phyloP scores from a whole-genome alignment of 352 stramenopile species.

The Pythium grandisporangium region DNA sequence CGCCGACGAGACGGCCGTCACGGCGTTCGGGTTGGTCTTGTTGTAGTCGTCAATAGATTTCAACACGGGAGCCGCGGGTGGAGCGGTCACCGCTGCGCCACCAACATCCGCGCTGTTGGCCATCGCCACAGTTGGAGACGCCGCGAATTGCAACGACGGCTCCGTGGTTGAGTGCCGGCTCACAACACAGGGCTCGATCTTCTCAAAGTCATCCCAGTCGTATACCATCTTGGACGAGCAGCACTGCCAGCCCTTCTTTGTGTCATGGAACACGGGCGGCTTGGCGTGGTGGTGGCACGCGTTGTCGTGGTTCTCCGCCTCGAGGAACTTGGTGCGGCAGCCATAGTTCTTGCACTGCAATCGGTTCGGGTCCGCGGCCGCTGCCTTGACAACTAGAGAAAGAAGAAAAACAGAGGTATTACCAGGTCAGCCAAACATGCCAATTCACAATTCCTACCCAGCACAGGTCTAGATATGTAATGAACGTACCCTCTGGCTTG shows the following conservation, averaged over 20 bases:
- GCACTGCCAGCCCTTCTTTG: constrained; percentile 88
- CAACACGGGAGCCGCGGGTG: constrained; percentile 31
- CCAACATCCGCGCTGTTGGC: constrained; percentile 24
- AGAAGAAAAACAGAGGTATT: constrained; percentile 4
- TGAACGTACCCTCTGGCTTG: constrained; percentile 3
- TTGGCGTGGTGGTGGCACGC: constrained; percentile 72
- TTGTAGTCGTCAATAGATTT: constrained; percentile 94
- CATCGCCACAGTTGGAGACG: constrained; percentile 70
- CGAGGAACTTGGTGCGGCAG: constrained; percentile 72
- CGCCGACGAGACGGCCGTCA: constrained; percentile 69
- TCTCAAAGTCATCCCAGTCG: constrained; percentile 94
- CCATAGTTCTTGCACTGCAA: constrained; percentile 85
- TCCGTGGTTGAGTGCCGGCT: constrained; percentile 61
- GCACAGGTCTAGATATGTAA: background rate
- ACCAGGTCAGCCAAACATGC: no score
- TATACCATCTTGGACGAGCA: constrained; percentile 89
- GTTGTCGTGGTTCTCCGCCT: constrained; percentile 64
- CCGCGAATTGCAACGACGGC: constrained; percentile 64
- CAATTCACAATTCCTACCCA: constrained; percentile 1
- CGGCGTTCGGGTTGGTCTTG: constrained; percentile 81
- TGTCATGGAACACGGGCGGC: constrained; percentile 85
- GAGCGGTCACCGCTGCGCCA: constrained; percentile 4
- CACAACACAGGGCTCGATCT: constrained; percentile 67
- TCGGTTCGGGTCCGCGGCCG: constrained; percentile 22
- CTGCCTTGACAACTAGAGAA: background rate